Base-by-base conservation (phyloP, 768 basidiomycete species). In the Rhizopogon rudus region DNA sequence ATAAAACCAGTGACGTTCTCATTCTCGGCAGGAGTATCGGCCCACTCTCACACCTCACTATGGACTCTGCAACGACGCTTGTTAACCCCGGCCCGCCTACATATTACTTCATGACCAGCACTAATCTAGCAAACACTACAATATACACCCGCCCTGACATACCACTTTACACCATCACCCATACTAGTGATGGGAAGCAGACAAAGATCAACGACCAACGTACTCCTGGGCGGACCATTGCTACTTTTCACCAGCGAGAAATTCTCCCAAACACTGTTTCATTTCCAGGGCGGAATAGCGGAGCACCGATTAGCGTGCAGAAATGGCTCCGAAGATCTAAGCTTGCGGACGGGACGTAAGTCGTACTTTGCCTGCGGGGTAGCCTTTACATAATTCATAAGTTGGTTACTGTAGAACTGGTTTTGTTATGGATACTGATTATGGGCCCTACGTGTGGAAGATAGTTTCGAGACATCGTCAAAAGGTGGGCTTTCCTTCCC, bases 1-100 rank as follows among this genome's bases (percentile, higher is more conserved):
- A 50, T 33, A 48, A 29, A 17, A 2, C n/a, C 25, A 17, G 12
- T 29, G 51, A 29, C 44, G 16, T 28, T 17, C 13, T 3, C 31
- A 4, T 52, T 52, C 51, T 33, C 28, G 22, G 43, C n/a, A 29
- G 49, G 43, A 28, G 28, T 28, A 49, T 39, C n/a, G 25, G n/a
- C 20, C 35, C 40, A 16, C 42, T 31, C 39, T n/a, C 16, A 3
- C 33, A 7, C n/a, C 14, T 44, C n/a, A 13, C 17, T 46, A 71
- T 69, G 68, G 65, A 69, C 51, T 69, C 68, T 10, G 14, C 62
- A 13, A 10, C 54, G 44, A 69, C 68, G 1, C 69, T 69, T 43
- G 69, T 69, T 13, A 59, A 51, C 39, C 48, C 54, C 9, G 3
- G 51, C 6, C 65, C 65, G 17, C 68, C 69, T 22, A 71, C 64